Evolutionary conservation across 371 early-diverging fungal genomes (phyloP).

Genomic region (Mucor sp.): DNA sequence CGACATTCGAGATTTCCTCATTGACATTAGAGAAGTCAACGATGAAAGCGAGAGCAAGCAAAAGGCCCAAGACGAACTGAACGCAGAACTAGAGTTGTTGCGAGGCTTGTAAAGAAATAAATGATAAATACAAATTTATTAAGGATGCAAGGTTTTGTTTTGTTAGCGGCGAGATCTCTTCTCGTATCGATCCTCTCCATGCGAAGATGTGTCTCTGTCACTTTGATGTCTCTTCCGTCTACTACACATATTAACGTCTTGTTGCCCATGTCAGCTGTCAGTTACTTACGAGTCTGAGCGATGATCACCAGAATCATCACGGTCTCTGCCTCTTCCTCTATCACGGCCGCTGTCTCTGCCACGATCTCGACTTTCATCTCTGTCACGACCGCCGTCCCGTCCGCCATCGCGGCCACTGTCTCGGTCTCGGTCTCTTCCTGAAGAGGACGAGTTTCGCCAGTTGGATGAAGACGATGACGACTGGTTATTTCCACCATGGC

Average conservation of each 20-base stretch:
- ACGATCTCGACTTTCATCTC: constrained; percentile 8
- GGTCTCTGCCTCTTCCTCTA: constrained; percentile 17
- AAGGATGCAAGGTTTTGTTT: too few species aligned
- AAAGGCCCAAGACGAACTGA: constrained; percentile 21
- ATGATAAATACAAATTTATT: not conserved
- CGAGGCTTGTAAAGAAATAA: constrained; percentile 5
- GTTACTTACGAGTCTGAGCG: constrained; percentile 28
- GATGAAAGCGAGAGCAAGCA: constrained; percentile 20
- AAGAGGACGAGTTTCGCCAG: not conserved
- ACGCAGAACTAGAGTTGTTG: constrained; percentile 31
- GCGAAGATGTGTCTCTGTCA: constrained; percentile 21
- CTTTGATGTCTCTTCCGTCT: constrained; percentile 24
- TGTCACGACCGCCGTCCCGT: constrained; percentile 1
- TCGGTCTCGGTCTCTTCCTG: constrained; percentile 1
- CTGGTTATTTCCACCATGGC: not conserved
- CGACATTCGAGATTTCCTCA: constrained; percentile 92
- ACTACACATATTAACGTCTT: not conserved
- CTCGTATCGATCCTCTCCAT: constrained; percentile 17
- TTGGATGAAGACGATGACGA: not conserved
- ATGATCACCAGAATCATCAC: constrained; percentile 20
- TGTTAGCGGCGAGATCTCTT: constrained; percentile 23
- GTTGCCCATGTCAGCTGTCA: not conserved
- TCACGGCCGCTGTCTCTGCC: constrained; percentile 10
- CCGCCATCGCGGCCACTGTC: not conserved
- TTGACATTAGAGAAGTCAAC: constrained; percentile 47